phyloP scores from a whole-genome alignment of 2,329 filamentous ascomycete species.

The Penicillium sp. region DNA sequence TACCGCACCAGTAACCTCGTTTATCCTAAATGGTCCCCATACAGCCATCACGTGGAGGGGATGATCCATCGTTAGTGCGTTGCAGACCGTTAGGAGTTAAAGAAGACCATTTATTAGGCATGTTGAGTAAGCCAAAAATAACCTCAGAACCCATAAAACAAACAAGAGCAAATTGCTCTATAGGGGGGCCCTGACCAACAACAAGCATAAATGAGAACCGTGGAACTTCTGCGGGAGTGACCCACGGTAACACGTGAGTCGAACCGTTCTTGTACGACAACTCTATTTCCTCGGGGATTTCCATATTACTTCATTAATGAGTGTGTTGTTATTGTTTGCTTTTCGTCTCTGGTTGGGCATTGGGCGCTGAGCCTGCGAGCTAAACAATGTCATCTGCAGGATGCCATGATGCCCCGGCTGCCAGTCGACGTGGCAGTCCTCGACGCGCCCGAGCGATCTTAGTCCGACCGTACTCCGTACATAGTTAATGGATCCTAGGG shows the following conservation, averaged over 20 bases:
- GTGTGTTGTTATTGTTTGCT: background rate
- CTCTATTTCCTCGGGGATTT: background rate
- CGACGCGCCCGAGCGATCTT: conserved; percentile 10
- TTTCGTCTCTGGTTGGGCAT: conserved; percentile 5
- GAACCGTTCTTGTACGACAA: conserved; percentile 1
- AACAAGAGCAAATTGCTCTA: background rate
- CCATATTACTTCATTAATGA: background rate
- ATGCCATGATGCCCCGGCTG: conserved; percentile 10
- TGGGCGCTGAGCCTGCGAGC: conserved; percentile 11
- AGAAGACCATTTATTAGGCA: background rate
- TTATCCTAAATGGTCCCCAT: background rate
- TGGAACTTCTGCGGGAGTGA: conserved; percentile 1
- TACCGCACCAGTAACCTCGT: background rate
- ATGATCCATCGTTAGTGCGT: conserved; percentile 2
- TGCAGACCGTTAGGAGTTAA: background rate
- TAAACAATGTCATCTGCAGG: conserved; percentile 15
- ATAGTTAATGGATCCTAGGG: conserved; percentile 1
- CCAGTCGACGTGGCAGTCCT: conserved; percentile 24
- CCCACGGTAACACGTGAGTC: conserved; percentile 3
- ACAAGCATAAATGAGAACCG: background rate
- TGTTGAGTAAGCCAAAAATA: background rate
- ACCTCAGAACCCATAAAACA: background rate
- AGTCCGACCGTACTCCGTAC: conserved; percentile 5
- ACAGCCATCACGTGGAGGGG: background rate
- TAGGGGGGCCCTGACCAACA: background rate